Conservation (phyloP, 2,329 filamentous ascomycete genomes). For the Neoarthrinium moseri region DNA sequence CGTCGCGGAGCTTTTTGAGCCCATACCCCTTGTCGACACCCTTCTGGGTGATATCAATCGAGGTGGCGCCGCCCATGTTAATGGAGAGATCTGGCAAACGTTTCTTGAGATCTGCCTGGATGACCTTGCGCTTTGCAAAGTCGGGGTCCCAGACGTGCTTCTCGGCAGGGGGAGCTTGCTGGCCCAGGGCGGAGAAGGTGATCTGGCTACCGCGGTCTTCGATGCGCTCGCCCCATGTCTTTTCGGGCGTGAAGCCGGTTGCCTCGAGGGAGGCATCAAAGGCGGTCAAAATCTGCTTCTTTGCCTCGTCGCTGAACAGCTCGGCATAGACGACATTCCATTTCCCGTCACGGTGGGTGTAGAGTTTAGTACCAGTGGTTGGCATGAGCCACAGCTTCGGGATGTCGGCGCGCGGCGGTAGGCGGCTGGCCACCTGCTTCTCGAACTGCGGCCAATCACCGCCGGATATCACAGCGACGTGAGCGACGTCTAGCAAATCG, state of each 20-base stretch:
- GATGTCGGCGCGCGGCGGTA: conserved; percentile 32
- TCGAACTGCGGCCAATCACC: conserved; percentile 41
- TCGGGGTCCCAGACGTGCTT: conserved; percentile 38
- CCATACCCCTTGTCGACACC: conserved; percentile 37
- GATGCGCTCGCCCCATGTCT: conserved; percentile 37
- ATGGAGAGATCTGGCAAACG: conserved; percentile 36
- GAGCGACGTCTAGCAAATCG: conserved; percentile 33
- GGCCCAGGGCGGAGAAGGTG: conserved; percentile 39
- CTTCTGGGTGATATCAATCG: conserved; percentile 36
- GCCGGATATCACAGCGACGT: conserved; percentile 39
- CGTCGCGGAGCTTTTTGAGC: conserved; percentile 23
- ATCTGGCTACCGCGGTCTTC: conserved; percentile 41
- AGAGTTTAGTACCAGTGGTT: conserved; percentile 40
- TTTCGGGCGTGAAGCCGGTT: conserved; percentile 33
- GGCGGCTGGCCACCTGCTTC: conserved; percentile 36
- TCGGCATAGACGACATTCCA: conserved; percentile 32
- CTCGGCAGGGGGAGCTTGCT: conserved; percentile 32
- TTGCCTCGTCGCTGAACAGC: conserved; percentile 30
- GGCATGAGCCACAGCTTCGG: conserved; percentile 40
- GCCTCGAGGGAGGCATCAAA: conserved; percentile 33
- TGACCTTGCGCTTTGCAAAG: conserved; percentile 36
- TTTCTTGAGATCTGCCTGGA: conserved; percentile 32
- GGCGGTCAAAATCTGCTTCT: conserved; percentile 28
- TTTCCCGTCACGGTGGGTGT: conserved; percentile 23
- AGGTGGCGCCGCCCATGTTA: conserved; percentile 39